Percentiles rank a stretch among this genome's conserved stretches.
phyloP scores from a whole-genome alignment of 169 alveolate genomes.

The Eimeria praecox region DNA sequence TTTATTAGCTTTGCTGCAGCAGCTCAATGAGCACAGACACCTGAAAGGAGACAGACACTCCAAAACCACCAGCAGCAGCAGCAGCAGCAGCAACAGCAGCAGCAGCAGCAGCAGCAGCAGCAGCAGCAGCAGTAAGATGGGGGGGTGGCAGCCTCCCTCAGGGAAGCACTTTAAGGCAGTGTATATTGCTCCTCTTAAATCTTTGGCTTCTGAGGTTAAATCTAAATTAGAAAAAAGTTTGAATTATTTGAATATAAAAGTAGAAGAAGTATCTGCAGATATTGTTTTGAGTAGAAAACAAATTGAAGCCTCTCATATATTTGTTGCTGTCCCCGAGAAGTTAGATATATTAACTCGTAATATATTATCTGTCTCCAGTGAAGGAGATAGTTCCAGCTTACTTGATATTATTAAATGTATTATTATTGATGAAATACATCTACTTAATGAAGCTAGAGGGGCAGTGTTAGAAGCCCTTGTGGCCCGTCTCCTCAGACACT shows the following conservation, averaged over 20 bases:
- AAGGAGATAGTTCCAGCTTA: conserved; percentile 86
- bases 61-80: neutral
- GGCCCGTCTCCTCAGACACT: conserved; percentile 97
- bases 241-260: conserved; percentile 15
- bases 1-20: conserved; percentile 96
- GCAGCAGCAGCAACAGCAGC: conserved; percentile 15
- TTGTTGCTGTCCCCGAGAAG: conserved; percentile 99
- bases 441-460: conserved; percentile 99
- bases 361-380: conserved; percentile 94
- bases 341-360: conserved; percentile 99
- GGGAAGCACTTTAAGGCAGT: conserved; percentile 88
- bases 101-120: conserved; percentile 32
- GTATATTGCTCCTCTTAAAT: conserved; percentile 99
- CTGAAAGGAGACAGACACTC: conserved; percentile 49
- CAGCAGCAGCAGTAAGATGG: conserved; percentile 2
- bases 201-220: conserved; percentile 88
- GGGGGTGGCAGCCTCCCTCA: neutral
- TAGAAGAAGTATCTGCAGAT: conserved; percentile 77
- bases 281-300: conserved; percentile 90
- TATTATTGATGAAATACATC: conserved; percentile 92
- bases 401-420: conserved; percentile 72
- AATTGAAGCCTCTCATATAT: conserved; percentile 97
- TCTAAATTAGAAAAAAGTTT: conserved; percentile 42
- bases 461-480: conserved; percentile 99
- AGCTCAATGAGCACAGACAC: conserved; percentile 86